phyloP scores from a whole-genome alignment of 1,284 basidiomycete species.

The Papiliotrema nemorosa region DNA sequence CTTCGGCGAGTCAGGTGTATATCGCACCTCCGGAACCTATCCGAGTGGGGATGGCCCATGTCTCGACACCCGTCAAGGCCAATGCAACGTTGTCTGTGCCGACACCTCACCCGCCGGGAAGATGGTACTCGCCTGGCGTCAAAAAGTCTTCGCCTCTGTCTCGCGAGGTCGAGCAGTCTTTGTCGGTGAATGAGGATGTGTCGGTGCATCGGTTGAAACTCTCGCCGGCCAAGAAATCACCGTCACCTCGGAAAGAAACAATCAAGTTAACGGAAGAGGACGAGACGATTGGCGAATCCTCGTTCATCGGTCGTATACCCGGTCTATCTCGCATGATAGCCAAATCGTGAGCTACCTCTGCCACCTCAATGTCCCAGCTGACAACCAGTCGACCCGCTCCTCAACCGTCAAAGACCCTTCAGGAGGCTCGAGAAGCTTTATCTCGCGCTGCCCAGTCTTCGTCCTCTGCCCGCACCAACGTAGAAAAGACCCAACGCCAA shows the following conservation, averaged over 20 bases:
- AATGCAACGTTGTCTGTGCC: background rate
- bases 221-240: conserved; percentile 13
- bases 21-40: conserved; percentile 1
- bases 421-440: conserved; percentile 14
- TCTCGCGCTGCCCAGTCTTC: conserved; percentile 12
- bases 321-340: conserved; percentile 3
- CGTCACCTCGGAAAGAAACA: background rate
- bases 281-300: conserved; percentile 1
- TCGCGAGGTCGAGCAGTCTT: background rate
- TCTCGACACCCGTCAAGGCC: background rate
- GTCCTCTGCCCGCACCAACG: conserved; percentile 6
- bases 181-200: conserved; percentile 11
- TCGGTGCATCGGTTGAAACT: conserved; percentile 26
- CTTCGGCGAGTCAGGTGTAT: background rate
- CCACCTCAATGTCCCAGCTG: background rate
- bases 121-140: conserved; percentile 19
- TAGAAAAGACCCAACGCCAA: conserved; percentile 18
- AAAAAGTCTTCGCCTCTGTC: conserved; percentile 3
- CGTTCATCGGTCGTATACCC: conserved; percentile 3
- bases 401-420: conserved; percentile 21
- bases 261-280: background rate
- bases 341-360: conserved; percentile 2
- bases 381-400: conserved; percentile 4
- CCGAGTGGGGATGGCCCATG: background rate
- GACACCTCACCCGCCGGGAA: conserved; percentile 30